phyloP scores from a whole-genome alignment of 441 rosid genomes.

The Manihot esculenta region DNA sequence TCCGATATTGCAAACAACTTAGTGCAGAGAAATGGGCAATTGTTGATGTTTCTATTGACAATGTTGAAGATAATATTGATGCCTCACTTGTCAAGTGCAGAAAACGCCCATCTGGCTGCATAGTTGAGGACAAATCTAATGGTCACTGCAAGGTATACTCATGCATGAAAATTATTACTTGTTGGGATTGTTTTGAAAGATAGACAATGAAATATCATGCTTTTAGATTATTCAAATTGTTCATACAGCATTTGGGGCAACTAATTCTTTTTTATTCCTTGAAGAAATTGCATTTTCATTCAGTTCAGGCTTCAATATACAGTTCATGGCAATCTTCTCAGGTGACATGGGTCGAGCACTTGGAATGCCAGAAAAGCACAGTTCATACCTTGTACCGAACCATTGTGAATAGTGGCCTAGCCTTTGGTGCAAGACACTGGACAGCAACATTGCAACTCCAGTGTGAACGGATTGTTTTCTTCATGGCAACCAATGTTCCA shows the following conservation, averaged over 20 bases:
- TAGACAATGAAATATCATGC: not conserved
- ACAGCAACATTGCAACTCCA: constrained; percentile 79
- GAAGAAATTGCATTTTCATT: too few relatives aligned
- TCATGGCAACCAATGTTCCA: constrained; percentile 98
- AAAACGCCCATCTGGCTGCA: constrained; percentile 96
- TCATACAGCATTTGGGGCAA: not conserved
- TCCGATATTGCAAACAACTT: constrained; percentile 73
- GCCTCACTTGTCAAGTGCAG: constrained; percentile 78
- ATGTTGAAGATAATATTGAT: constrained; percentile 78
- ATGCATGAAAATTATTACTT: too few relatives aligned
- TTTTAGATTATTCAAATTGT: not conserved
- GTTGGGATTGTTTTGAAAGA: too few relatives aligned
- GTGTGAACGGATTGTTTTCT: constrained; percentile 92
- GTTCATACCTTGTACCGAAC: constrained; percentile 77
- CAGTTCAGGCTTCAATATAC: too few relatives aligned
- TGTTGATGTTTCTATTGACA: constrained; percentile 81
- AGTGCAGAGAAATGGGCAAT: constrained; percentile 90
- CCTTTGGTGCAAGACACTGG: constrained; percentile 97
- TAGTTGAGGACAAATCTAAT: constrained; percentile 81
- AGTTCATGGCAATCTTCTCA: constrained; percentile 20
- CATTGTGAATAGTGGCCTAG: constrained; percentile 71
- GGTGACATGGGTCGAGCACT: constrained; percentile 95
- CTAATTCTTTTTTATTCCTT: not conserved
- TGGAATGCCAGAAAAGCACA: constrained; percentile 71
- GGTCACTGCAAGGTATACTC: constrained; percentile 81